phyloP scores from a whole-genome alignment of 1,284 basidiomycete species.

The Fistulina hepatica region DNA sequence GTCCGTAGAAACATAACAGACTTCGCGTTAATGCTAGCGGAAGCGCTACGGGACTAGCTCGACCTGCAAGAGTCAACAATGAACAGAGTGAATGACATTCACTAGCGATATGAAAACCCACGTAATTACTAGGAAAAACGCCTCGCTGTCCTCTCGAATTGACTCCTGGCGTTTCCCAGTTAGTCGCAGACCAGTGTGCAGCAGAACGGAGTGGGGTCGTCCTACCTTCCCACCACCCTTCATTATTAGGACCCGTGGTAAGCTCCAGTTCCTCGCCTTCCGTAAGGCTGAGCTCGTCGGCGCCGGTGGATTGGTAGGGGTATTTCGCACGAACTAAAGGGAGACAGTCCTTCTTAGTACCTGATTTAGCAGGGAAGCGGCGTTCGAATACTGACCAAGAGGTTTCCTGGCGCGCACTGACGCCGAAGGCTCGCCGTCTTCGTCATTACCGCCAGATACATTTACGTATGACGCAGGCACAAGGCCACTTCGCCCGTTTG shows the following conservation, averaged over 20 bases:
- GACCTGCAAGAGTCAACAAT: too few species aligned
- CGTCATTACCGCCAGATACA: constrained; percentile 19
- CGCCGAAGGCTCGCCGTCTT: constrained; percentile 12
- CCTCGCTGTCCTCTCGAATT: constrained; percentile 52
- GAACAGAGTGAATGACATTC: too few species aligned
- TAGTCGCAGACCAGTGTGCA: background rate
- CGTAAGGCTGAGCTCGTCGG: constrained; percentile 56
- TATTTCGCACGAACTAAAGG: constrained; percentile 59
- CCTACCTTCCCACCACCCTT: constrained; percentile 79
- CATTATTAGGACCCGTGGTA: constrained; percentile 48
- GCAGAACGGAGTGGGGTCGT: background rate
- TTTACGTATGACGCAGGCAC: constrained; percentile 72
- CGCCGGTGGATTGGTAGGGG: constrained; percentile 51
- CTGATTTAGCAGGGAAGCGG: constrained; percentile 1
- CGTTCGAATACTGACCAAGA: constrained; percentile 30
- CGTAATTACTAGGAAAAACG: constrained; percentile 79
- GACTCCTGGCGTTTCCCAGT: constrained; percentile 36
- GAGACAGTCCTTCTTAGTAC: constrained; percentile 5
- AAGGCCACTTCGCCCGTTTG: constrained; percentile 50
- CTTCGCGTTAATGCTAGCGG: too few species aligned
- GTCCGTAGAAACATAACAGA: too few species aligned
- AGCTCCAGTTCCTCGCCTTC: constrained; percentile 56
- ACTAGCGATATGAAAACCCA: too few species aligned
- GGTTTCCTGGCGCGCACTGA: constrained; percentile 29
- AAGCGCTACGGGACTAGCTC: too few species aligned